These are phyloP conservation scores for Scheffersomyces cryptocercus DNA, from an alignment of 1,139 yeast genomes.

Conservation along the genomic window DNA sequence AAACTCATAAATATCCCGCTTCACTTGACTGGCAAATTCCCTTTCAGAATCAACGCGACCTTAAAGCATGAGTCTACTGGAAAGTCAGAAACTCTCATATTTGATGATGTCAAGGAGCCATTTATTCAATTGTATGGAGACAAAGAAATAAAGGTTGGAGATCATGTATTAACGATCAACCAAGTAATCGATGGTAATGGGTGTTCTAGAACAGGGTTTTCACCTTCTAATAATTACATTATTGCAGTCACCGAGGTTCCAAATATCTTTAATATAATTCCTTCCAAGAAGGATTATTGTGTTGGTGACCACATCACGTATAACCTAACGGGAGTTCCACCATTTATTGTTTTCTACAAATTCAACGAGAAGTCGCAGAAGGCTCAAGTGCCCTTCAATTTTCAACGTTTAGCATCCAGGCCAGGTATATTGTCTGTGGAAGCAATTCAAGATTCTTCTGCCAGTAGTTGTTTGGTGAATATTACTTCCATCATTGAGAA, in stretches of 20 bases:
- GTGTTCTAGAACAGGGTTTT: conserved; percentile 52
- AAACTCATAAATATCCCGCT: conserved; percentile 57
- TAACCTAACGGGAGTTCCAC: conserved; percentile 75
- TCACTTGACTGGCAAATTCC: conserved; percentile 58
- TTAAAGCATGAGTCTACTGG: conserved; percentile 44
- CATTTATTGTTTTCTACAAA: conserved; percentile 71
- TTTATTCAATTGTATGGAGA: conserved; percentile 3
- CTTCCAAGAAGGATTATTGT: conserved; percentile 59
- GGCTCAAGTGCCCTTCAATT: conserved; percentile 56
- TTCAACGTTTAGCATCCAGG: conserved; percentile 72
- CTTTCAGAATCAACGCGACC: conserved; percentile 58
- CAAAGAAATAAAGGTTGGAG: conserved; percentile 35
- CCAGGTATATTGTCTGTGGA: conserved; percentile 75
- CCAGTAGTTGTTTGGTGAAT: conserved; percentile 66
- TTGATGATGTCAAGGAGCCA: conserved; percentile 16
- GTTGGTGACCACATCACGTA: conserved; percentile 89
- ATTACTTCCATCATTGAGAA: conserved; percentile 44
- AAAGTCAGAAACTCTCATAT: conserved; percentile 10
- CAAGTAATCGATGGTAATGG: conserved; percentile 70
- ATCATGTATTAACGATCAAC: conserved; percentile 58
- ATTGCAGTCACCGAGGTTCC: conserved; percentile 79
- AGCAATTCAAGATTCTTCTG: conserved; percentile 74
- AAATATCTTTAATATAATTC: conserved; percentile 46
- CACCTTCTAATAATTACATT: conserved; percentile 34
- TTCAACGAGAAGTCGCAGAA: conserved; percentile 65